phyloP scores from a whole-genome alignment of 345 rosid species.

The Lenwebbia sp. region DNA sequence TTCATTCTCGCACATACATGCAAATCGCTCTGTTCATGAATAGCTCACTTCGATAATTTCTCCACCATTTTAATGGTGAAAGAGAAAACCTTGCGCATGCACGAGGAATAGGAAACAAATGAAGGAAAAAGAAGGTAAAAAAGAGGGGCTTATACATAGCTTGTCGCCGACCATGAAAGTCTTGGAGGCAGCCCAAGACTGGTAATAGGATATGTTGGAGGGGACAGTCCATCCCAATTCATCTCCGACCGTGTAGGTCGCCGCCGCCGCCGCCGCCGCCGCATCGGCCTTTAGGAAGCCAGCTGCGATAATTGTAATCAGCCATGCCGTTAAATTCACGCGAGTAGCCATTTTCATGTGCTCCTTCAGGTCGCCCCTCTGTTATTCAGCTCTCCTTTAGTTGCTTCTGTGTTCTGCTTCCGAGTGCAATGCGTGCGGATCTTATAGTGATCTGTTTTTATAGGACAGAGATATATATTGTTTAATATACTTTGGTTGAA shows the following conservation, averaged over 20 bases:
- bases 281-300: background rate
- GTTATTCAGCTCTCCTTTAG: background rate
- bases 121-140: background rate
- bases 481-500: background rate
- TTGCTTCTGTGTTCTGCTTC: background rate
- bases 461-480: background rate
- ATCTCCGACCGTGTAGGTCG: conserved; percentile 4
- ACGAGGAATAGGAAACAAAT: background rate
- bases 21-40: background rate
- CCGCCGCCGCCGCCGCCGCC: background rate
- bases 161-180: conserved; percentile 1
- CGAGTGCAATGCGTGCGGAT: background rate
- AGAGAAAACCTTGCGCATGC: background rate
- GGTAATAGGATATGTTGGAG: background rate
- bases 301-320: background rate
- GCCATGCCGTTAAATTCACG: background rate
- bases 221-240: conserved; percentile 8
- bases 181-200: conserved; percentile 1
- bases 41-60: background rate
- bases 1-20: background rate
- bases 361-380: background rate
- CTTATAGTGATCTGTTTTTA: background rate
- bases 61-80: background rate
- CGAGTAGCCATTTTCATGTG: background rate
- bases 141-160: background rate